Conservation (phyloP, 352 stramenopile genomes). For the Phytophthora cryptogea region DNA sequence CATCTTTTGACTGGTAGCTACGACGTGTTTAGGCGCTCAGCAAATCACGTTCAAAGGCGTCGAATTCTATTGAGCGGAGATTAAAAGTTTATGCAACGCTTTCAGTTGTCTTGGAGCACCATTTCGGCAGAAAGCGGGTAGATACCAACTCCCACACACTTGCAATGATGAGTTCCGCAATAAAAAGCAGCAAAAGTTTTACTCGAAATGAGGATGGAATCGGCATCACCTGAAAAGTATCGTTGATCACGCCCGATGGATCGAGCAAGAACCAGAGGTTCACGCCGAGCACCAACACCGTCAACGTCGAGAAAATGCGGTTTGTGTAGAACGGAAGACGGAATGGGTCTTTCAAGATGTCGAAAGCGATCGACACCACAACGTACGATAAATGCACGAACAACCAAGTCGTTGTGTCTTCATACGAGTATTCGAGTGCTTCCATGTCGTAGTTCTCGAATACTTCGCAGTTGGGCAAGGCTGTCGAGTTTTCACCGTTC, state of each 20-base stretch:
- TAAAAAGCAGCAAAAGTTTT: constrained; percentile 52
- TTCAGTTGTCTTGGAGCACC: background rate
- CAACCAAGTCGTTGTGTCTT: constrained; percentile 60
- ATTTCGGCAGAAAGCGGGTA: constrained; percentile 26
- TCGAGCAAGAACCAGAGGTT: constrained; percentile 63
- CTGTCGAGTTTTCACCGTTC: constrained; percentile 18
- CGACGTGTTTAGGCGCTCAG: background rate
- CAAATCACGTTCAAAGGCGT: too few species aligned
- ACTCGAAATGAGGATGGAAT: constrained; percentile 41
- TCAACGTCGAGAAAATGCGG: constrained; percentile 35
- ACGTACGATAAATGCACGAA: constrained; percentile 64
- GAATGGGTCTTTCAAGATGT: constrained; percentile 56
- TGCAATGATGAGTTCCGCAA: constrained; percentile 31
- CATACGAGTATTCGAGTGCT: constrained; percentile 41
- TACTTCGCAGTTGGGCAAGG: constrained; percentile 36
- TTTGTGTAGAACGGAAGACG: constrained; percentile 56
- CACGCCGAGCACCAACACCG: constrained; percentile 33
- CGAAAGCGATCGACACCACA: constrained; percentile 57
- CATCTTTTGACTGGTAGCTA: constrained; percentile 24
- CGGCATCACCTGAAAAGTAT: constrained; percentile 53
- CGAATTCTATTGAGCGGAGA: too few species aligned
- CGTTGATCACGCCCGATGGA: constrained; percentile 35
- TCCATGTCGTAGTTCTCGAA: constrained; percentile 48
- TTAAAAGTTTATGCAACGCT: too few species aligned
- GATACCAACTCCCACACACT: constrained; percentile 36